A percentile compares a stretch with the other conserved stretches of the same genome.
Evolutionary conservation across 106 monocot species (phyloP).

Genomic region (Allium sativum): DNA sequence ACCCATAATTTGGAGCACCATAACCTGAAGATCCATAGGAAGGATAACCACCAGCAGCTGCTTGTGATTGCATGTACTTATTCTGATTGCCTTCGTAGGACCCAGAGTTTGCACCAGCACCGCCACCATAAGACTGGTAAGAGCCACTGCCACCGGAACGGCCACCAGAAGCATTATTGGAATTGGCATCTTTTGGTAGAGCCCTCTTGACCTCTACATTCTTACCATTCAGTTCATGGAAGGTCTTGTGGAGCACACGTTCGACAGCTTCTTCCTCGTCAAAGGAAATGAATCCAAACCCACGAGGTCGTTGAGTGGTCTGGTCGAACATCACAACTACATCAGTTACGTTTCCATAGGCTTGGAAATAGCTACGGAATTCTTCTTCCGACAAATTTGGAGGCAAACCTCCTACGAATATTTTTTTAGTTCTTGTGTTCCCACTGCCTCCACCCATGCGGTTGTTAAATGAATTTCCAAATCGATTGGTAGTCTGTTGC

Average conservation of each 20-base stretch:
- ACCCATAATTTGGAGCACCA: slow-evolving; percentile 53
- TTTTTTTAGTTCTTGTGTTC: slow-evolving; percentile 26
- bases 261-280: slow-evolving; percentile 28
- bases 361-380: slow-evolving; percentile 26
- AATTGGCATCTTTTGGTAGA: slow-evolving; percentile 45
- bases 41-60: slow-evolving; percentile 29
- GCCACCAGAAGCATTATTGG: slow-evolving; percentile 11
- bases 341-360: slow-evolving; percentile 30
- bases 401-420: slow-evolving; percentile 39
- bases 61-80: slow-evolving; percentile 63
- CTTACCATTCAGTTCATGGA: slow-evolving; percentile 31
- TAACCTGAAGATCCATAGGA: slow-evolving; percentile 50
- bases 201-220: slow-evolving; percentile 30
- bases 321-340: slow-evolving; percentile 43
- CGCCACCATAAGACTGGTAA: slow-evolving; percentile 50
- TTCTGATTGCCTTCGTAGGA: slow-evolving; percentile 67
- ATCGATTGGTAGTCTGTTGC: slow-evolving; percentile 12
- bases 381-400: slow-evolving; percentile 22
- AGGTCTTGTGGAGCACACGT: slow-evolving; percentile 15
- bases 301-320: slow-evolving; percentile 42
- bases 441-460: slow-evolving; percentile 16
- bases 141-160: slow-evolving; percentile 42
- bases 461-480: slow-evolving; percentile 4
- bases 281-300: slow-evolving; percentile 39
- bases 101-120: slow-evolving; percentile 27